These are phyloP conservation scores for Rosa lucieae DNA, from an alignment of 306 rosid genomes.

Conservation along the genomic window DNA sequence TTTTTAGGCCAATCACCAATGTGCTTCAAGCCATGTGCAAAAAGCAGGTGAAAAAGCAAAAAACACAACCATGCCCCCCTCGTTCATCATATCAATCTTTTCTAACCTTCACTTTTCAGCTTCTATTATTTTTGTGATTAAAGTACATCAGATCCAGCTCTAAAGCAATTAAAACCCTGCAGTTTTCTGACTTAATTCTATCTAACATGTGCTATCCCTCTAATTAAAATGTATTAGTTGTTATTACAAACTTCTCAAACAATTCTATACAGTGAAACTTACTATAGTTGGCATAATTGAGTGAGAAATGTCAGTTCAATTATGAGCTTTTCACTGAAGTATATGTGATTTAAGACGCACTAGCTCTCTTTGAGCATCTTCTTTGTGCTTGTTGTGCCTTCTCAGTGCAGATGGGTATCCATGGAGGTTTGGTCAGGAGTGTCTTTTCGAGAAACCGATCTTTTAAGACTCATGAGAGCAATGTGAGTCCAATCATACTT, in stretches of 20 bases:
- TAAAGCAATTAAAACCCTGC: conserved; percentile 41
- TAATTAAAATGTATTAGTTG: conserved; percentile 11
- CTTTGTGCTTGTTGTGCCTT: conserved; percentile 18
- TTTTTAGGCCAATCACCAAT: conserved; percentile 42
- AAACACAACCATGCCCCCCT: conserved; percentile 42
- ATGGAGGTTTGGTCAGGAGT: conserved; percentile 66
- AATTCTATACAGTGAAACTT: conserved; percentile 26
- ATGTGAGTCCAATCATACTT: conserved; percentile 44
- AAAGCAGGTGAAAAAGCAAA: conserved; percentile 53
- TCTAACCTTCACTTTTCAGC: conserved; percentile 46
- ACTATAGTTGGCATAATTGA: conserved; percentile 25
- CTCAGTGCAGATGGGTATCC: conserved; percentile 66
- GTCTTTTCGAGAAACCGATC: conserved; percentile 72
- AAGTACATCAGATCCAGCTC: conserved; percentile 56
- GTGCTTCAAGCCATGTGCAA: conserved; percentile 71
- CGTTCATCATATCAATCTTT: conserved; percentile 35
- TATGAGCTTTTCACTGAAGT: conserved; percentile 31
- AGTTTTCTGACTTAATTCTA: conserved; percentile 32
- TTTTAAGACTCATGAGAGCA: conserved; percentile 45
- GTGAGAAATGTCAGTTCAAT: conserved; percentile 32
- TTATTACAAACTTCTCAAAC: conserved; percentile 18
- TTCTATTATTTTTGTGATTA: conserved; percentile 51
- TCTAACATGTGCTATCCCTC: conserved; percentile 40
- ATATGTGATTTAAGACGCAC: conserved; percentile 30
- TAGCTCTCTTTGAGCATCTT: conserved; percentile 30